Percentiles rank a stretch among this genome's conserved stretches.
Conservation (phyloP, 140 eudicot species). For the Cichorium intybus region DNA sequence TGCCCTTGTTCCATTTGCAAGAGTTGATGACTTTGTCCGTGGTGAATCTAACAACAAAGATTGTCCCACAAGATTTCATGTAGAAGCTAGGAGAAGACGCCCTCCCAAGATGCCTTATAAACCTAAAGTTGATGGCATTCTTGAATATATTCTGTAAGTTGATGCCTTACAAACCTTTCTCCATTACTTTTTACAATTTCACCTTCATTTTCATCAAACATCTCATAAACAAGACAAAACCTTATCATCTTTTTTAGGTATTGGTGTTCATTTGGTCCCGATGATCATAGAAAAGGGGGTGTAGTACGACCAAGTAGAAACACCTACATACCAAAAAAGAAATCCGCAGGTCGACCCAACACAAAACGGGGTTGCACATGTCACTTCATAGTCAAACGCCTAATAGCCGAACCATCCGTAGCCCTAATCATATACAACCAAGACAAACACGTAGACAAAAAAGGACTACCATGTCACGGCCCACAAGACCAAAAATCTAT, state of each 20-base stretch:
- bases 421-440: conserved; percentile 67
- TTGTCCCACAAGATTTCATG: conserved; percentile 92
- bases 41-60: conserved; percentile 85
- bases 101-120: conserved; percentile 50
- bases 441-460: conserved; percentile 82
- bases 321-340: conserved; percentile 68
- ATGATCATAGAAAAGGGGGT: conserved; percentile 89
- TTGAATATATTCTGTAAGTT: conserved; percentile 79
- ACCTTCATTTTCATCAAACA: too few species aligned
- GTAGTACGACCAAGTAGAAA: conserved; percentile 79
- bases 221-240: too few species aligned
- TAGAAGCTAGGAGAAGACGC: conserved; percentile 79
- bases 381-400: conserved; percentile 87
- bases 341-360: conserved; percentile 90
- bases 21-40: conserved; percentile 69
- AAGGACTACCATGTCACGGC: conserved; percentile 90
- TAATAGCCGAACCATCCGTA: conserved; percentile 83
- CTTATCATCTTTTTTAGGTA: conserved; percentile 45
- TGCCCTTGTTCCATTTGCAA: conserved; percentile 76
- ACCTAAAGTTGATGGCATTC: conserved; percentile 93
- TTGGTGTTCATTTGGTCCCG: conserved; percentile 99
- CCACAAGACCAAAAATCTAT: conserved; percentile 78
- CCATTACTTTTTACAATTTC: too few species aligned
- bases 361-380: conserved; percentile 98
- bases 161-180: too few species aligned